Conservation (phyloP, 306 rosid species). For the Ormosia emarginata region DNA sequence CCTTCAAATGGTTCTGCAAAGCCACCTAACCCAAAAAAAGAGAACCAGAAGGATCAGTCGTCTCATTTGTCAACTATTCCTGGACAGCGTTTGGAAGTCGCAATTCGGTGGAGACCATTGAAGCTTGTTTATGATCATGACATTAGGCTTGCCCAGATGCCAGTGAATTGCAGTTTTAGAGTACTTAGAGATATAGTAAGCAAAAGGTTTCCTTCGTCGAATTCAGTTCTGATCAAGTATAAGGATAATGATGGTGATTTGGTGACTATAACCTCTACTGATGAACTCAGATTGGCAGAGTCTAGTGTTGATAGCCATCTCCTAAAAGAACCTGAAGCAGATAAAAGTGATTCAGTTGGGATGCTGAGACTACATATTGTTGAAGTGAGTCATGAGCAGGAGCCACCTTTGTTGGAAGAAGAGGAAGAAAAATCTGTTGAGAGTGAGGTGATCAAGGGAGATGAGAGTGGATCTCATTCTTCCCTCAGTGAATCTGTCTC, state of each 20-base stretch:
- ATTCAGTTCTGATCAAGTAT: constrained; percentile 82
- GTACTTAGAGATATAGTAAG: constrained; percentile 67
- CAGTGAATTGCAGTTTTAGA: constrained; percentile 46
- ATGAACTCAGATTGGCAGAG: constrained; percentile 88
- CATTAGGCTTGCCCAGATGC: constrained; percentile 94
- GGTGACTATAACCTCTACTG: constrained; percentile 86
- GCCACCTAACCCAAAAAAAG: constrained; percentile 30
- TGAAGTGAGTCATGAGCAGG: constrained; percentile 92
- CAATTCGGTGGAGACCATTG: constrained; percentile 57
- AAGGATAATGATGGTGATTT: constrained; percentile 88
- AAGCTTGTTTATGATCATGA: constrained; percentile 74
- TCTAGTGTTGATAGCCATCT: constrained; percentile 57
- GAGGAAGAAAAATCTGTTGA: constrained; percentile 76
- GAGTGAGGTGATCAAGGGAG: constrained; percentile 61
- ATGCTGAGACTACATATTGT: constrained; percentile 82
- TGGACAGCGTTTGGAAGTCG: constrained; percentile 31
- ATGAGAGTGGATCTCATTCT: constrained; percentile 68
- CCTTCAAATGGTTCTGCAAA: constrained; percentile 56
- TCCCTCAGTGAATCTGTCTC: constrained; percentile 61
- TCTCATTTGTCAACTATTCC: constrained; percentile 29
- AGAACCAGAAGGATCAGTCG: constrained; percentile 39
- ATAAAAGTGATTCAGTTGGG: constrained; percentile 52
- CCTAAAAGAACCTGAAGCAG: constrained; percentile 49
- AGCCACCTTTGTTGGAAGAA: constrained; percentile 86
- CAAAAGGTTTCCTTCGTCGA: constrained; percentile 82